These are phyloP conservation scores for Cyclotella cryptica DNA, from an alignment of 108 stramenopile species.

Conservation along the genomic window DNA sequence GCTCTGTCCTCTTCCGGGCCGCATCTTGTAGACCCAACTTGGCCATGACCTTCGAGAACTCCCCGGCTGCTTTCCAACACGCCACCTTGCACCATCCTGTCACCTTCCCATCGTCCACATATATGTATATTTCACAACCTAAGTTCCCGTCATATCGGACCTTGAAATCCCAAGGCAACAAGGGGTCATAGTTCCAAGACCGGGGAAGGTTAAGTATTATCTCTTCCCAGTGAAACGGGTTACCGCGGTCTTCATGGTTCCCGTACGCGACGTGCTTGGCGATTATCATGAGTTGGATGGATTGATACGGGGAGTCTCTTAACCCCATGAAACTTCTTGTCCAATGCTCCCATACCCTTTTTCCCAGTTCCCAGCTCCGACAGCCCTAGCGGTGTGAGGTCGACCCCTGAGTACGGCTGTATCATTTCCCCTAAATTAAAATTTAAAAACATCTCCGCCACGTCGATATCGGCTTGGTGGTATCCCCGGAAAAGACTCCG, in stretches of 20 bases:
- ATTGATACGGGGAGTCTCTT: too few relatives aligned
- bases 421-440: slow-evolving; percentile 36
- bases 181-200: slow-evolving; percentile 24
- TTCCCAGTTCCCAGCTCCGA: neutral
- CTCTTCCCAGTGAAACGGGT: slow-evolving; percentile 38
- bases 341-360: neutral
- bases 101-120: slow-evolving; percentile 6
- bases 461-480: too few relatives aligned
- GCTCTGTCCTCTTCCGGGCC: neutral
- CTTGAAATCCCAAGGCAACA: slow-evolving; percentile 24
- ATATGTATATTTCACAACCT: neutral
- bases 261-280: slow-evolving; percentile 24
- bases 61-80: neutral
- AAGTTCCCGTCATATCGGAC: neutral
- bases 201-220: neutral
- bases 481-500: slow-evolving; percentile 33
- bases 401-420: slow-evolving; percentile 37
- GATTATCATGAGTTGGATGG: slow-evolving; percentile 10
- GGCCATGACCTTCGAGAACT: neutral
- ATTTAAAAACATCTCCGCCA: too few relatives aligned
- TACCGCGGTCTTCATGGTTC: neutral
- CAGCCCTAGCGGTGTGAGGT: slow-evolving; percentile 21
- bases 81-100: neutral
- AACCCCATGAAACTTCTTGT: too few relatives aligned
- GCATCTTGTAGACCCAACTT: neutral